A percentile compares a stretch with the other conserved stretches of the same genome.
phyloP scores from a whole-genome alignment of 345 rosid species.

The Heritiera fomes region DNA sequence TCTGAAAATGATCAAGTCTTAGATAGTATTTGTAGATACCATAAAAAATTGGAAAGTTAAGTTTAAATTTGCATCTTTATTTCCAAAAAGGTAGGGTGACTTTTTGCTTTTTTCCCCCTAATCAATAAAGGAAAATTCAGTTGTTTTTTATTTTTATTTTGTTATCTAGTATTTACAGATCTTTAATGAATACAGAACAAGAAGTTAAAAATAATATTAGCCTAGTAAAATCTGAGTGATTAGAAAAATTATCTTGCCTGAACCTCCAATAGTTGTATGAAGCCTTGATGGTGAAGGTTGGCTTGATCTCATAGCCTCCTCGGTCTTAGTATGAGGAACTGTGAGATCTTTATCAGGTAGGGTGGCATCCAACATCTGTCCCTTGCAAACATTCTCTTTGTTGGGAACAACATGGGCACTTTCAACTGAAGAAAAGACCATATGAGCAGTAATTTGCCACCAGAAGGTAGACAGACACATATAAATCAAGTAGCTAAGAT shows the following conservation, averaged over 20 bases:
- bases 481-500: not conserved
- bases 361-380: not conserved
- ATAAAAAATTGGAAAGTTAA: no score
- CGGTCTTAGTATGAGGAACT: constrained; percentile 1
- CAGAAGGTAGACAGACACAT: not conserved
- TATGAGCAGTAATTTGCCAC: not conserved
- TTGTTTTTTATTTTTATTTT: no score
- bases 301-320: constrained; percentile 12
- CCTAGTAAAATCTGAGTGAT: not conserved
- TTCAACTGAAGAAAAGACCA: constrained; percentile 24
- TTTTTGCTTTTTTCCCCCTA: no score
- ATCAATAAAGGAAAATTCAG: no score
- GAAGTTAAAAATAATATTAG: not conserved
- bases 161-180: no score
- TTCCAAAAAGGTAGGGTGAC: no score
- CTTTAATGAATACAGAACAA: no score
- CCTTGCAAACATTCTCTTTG: constrained; percentile 14
- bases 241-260: constrained; percentile 17
- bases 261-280: constrained; percentile 10
- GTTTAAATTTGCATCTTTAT: no score
- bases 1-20: not conserved
- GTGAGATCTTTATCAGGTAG: constrained; percentile 18
- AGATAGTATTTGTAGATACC: no score
- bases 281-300: constrained; percentile 10
- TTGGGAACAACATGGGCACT: constrained; percentile 7